A percentile compares a stretch with the other conserved stretches of the same genome.
Conservation (phyloP, 73 alveolate genomes). For the Loxodes magnus region DNA sequence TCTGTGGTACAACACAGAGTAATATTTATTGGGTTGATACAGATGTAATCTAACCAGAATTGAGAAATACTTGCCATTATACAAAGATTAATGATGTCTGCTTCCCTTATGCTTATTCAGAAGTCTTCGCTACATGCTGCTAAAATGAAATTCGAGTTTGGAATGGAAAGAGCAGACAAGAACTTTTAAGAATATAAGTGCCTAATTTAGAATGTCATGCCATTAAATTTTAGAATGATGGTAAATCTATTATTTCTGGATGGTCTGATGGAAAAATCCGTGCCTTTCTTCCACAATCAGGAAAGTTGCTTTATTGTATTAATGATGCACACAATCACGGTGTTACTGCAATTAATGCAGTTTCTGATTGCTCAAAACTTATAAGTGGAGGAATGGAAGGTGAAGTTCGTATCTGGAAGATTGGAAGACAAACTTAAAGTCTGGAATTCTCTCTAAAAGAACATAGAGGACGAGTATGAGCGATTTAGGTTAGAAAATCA, state of each 20-base stretch:
- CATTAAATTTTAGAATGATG: constrained; percentile 68
- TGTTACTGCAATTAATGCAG: constrained; percentile 59
- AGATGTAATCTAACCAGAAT: constrained; percentile 70
- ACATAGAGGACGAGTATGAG: constrained; percentile 92
- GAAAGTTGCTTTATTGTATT: constrained; percentile 76
- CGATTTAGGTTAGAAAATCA: constrained; percentile 55
- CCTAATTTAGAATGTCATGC: constrained; percentile 88
- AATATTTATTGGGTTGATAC: constrained; percentile 72
- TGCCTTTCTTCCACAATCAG: constrained; percentile 93
- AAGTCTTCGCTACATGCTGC: constrained; percentile 93
- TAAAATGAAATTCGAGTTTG: constrained; percentile 86
- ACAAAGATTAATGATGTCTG: constrained; percentile 83
- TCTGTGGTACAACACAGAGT: constrained; percentile 76
- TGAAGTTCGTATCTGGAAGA: constrained; percentile 93
- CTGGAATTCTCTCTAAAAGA: constrained; percentile 94
- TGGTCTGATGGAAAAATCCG: constrained; percentile 96
- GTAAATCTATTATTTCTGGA: constrained; percentile 80
- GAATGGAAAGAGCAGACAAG: constrained; percentile 82
- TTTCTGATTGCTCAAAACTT: constrained; percentile 44
- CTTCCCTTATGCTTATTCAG: constrained; percentile 64
- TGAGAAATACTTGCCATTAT: constrained; percentile 91
- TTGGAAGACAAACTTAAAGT: constrained; percentile 61
- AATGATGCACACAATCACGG: constrained; percentile 86
- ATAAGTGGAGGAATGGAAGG: constrained; percentile 98
- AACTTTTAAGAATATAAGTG: constrained; percentile 80